These are phyloP conservation scores for Hordeum pubiflorum DNA, from an alignment of 202 grass and related monocot species.

Conservation along the genomic window DNA sequence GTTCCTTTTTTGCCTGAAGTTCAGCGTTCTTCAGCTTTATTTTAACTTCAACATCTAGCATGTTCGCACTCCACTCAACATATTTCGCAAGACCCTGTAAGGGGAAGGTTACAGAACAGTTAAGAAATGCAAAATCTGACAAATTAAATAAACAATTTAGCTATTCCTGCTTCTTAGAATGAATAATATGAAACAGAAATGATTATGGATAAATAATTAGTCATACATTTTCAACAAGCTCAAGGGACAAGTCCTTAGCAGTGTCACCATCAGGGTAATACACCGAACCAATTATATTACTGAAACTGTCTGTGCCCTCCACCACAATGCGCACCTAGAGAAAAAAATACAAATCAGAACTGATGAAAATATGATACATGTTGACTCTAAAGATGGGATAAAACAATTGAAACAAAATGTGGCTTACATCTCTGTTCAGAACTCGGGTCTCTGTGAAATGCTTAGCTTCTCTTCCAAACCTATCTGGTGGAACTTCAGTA, in stretches of 20 bases:
- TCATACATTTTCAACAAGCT: conserved; percentile 93
- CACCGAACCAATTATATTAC: conserved; percentile 90
- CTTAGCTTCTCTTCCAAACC: conserved; percentile 86
- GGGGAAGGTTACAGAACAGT: conserved; percentile 12
- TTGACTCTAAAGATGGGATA: not conserved
- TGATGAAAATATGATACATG: not conserved
- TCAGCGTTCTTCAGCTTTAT: conserved; percentile 77
- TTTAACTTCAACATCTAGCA: conserved; percentile 95
- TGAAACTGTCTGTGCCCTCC: conserved; percentile 87
- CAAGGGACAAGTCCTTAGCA: conserved; percentile 78
- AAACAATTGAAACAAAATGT: conserved; percentile 1
- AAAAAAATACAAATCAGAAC: conserved; percentile 1
- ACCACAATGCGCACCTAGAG: conserved; percentile 87
- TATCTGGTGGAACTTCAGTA: conserved; percentile 74
- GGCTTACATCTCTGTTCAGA: conserved; percentile 87
- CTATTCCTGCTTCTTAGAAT: not conserved
- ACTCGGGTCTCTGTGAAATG: conserved; percentile 88
- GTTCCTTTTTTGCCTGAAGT: conserved; percentile 90
- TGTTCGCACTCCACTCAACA: conserved; percentile 97
- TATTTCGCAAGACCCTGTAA: conserved; percentile 88
- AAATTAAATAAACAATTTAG: not conserved
- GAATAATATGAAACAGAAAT: not conserved
- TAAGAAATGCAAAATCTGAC: not conserved
- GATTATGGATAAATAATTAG: conserved; percentile 17
- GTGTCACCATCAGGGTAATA: conserved; percentile 91